Conservation (phyloP, 352 stramenopile genomes). For the Globisporangium radiosum region DNA sequence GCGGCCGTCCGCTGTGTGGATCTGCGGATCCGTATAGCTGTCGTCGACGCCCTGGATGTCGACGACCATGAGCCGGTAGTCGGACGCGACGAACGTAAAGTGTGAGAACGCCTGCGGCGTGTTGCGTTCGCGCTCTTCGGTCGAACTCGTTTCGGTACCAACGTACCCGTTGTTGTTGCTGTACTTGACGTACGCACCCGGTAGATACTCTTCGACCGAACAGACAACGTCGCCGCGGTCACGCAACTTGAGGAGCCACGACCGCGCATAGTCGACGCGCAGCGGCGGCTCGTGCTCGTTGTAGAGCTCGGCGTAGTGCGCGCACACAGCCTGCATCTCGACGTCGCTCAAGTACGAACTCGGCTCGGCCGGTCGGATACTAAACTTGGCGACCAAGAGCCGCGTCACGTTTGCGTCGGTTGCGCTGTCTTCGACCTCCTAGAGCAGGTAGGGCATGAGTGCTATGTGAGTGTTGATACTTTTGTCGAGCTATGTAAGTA, state of each 20-base stretch:
- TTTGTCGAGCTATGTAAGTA: neutral
- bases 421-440: too few relatives aligned
- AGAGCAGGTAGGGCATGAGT: too few relatives aligned
- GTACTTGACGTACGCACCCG: conserved; percentile 82
- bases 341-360: conserved; percentile 81
- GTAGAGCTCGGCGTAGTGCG: conserved; percentile 81
- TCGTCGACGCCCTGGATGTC: conserved; percentile 84
- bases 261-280: conserved; percentile 78
- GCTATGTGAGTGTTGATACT: neutral
- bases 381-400: conserved; percentile 72
- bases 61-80: conserved; percentile 82
- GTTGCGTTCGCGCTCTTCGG: conserved; percentile 76
- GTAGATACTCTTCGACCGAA: conserved; percentile 73
- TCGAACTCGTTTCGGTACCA: conserved; percentile 70
- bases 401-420: conserved; percentile 5
- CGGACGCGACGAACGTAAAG: conserved; percentile 79
- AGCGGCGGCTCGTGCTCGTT: conserved; percentile 80
- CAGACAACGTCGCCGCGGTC: conserved; percentile 61
- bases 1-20: conserved; percentile 70
- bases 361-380: conserved; percentile 49
- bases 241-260: conserved; percentile 69
- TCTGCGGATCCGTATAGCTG: conserved; percentile 81
- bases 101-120: conserved; percentile 81
- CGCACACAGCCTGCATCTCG: conserved; percentile 86
- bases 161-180: conserved; percentile 86